These are phyloP conservation scores for Fusarium graminum DNA, from an alignment of 2,329 filamentous ascomycete genomes.

Conservation along the genomic window DNA sequence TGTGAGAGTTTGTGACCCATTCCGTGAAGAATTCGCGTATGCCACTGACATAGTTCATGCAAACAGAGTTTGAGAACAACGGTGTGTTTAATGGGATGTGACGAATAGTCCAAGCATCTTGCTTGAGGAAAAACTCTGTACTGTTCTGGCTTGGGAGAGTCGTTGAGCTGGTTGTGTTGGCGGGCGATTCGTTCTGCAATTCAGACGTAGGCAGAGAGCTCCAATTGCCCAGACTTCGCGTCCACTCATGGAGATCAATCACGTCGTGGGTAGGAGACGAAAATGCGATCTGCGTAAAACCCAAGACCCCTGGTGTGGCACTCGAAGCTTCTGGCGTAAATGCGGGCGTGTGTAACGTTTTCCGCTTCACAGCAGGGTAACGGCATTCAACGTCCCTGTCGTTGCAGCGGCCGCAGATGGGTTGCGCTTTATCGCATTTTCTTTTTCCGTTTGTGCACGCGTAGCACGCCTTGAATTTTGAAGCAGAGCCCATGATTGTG, in stretches of 20 bases:
- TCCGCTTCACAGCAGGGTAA: conserved; percentile 10
- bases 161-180: background rate
- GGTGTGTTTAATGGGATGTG: conserved; percentile 13
- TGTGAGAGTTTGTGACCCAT: conserved; percentile 11
- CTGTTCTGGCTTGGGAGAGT: background rate
- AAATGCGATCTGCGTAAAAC: background rate
- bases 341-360: background rate
- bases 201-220: background rate
- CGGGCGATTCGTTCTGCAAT: background rate
- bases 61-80: conserved; percentile 1
- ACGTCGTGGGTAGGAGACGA: background rate
- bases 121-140: conserved; percentile 4
- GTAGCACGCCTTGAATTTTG: conserved; percentile 12
- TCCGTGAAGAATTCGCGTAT: conserved; percentile 6
- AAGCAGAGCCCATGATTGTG: background rate
- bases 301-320: background rate
- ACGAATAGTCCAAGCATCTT: background rate
- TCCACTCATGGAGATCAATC: conserved; percentile 12
- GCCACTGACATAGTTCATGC: conserved; percentile 13
- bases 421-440: conserved; percentile 22
- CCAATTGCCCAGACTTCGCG: background rate
- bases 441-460: conserved; percentile 8
- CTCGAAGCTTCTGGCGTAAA: background rate
- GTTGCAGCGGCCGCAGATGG: conserved; percentile 4
- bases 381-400: conserved; percentile 22